Evolutionary conservation across 495 filamentous ascomycete species (phyloP), one percentile per base, ranked within the genome.

Genomic region (Penicillium verhagenii): DNA sequence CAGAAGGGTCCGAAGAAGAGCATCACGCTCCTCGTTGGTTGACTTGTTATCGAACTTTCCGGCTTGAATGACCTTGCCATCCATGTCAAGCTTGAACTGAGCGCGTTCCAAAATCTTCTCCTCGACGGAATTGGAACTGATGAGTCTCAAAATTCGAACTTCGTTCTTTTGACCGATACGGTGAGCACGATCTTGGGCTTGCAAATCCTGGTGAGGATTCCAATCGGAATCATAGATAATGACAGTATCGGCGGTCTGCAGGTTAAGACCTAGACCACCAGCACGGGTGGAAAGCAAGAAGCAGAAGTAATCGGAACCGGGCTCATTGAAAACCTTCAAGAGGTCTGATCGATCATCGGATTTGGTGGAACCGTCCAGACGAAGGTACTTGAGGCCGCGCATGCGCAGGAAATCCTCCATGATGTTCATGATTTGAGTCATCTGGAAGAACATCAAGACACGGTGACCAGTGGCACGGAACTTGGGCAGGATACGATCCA

Each of bases 391-490:
- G 58, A 96, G 78, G 24, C 85, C 86, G 42, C 90, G 83, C 53
- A 89, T 84, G 4, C 94, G 89, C 49, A 98, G 77, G 72, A 94
- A 98, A 72, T 98, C 94, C 63, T 98, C 94, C 95, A 98, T 97
- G 68, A 98, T 98, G 70, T 98, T 96, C 94, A 98, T 98, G 65
- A 98, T 98, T 37, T 96, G 91, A 2, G 94, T 98, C 94, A 98
- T 98, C 72, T 98, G 94, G 82, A 98, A 98, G 82, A 98, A 98
- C 87, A 98, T 97, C 66, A 98, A 71, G 46, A 97, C 91, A 61
- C 95, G 87, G 81, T 98, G 94, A 31, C 89, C 88, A 4, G 91
- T 89, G 1, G 77, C 81, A 56, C 87, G 84, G 74, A 97, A 97
- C 69, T 98, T 98, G 9, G 94, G 94, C 38, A 98, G 71, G 47